phyloP scores from a whole-genome alignment of 2,329 filamentous ascomycete species.

The Aspergillus eucalypticola region DNA sequence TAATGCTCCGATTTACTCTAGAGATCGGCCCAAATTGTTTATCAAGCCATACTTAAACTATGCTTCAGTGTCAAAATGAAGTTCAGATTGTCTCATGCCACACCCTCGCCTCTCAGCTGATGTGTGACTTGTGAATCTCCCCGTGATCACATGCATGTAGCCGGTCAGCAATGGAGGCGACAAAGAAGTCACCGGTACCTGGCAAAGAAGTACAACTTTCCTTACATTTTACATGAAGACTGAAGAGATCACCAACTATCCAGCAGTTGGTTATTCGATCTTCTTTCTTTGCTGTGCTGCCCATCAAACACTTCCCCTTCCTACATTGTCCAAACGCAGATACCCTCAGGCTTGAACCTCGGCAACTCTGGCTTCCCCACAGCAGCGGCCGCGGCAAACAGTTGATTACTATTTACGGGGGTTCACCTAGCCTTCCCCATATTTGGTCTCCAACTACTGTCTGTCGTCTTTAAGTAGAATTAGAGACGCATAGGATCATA shows the following conservation, averaged over 20 bases:
- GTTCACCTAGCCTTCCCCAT: constrained; percentile 11
- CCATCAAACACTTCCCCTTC: neutral
- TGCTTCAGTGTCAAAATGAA: no score
- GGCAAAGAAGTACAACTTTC: neutral
- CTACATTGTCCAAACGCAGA: neutral
- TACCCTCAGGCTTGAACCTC: constrained; percentile 27
- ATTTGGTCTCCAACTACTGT: neutral
- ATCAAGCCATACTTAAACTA: no score
- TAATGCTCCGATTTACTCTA: no score
- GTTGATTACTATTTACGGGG: constrained; percentile 4
- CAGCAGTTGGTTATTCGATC: neutral
- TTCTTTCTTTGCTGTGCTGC: neutral
- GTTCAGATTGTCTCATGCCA: neutral
- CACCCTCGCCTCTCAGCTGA: neutral
- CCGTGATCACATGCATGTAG: constrained; percentile 14
- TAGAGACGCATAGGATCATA: neutral
- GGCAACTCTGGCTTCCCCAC: constrained; percentile 33
- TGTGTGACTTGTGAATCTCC: constrained; percentile 1
- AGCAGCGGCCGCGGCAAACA: constrained; percentile 21
- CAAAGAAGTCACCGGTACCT: neutral
- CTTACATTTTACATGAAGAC: neutral
- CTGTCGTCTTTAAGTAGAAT: neutral
- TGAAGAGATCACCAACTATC: neutral
- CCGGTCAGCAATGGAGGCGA: neutral
- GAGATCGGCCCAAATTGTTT: no score